Conservation (phyloP, 2,329 filamentous ascomycete species). For the Stachybotrys chlorohalonatus region DNA sequence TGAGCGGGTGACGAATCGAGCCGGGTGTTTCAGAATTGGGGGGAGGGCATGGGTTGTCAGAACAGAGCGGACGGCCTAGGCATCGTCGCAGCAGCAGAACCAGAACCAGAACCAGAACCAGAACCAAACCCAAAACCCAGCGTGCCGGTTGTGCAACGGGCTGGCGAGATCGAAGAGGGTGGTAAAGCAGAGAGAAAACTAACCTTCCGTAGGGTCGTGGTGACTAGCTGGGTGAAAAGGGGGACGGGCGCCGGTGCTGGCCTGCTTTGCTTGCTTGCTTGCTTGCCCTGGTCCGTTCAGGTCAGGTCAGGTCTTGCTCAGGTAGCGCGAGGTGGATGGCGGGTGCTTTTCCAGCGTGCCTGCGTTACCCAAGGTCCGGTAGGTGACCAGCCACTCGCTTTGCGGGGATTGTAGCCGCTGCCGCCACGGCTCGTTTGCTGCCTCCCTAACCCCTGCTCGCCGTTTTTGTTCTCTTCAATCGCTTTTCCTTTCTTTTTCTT, state of each 20-base stretch:
- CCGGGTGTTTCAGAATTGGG: neutral
- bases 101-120: neutral
- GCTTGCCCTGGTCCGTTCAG: neutral
- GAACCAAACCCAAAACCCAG: neutral
- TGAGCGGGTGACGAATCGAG: neutral
- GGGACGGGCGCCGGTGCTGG: neutral
- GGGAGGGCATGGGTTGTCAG: neutral
- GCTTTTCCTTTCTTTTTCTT: neutral
- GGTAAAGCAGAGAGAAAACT: neutral
- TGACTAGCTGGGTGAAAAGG: neutral
- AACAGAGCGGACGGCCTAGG: neutral
- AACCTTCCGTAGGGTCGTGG: neutral
- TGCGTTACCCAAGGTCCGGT: no score
- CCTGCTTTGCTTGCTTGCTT: no score
- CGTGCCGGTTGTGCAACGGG: neutral
- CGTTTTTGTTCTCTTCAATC: neutral
- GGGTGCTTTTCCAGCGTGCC: no score
- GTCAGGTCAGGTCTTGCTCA: neutral
- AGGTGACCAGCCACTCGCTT: neutral
- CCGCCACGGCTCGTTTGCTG: neutral
- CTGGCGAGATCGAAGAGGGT: neutral
- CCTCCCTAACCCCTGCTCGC: neutral
- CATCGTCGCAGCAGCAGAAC: neutral
- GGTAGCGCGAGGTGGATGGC: neutral
- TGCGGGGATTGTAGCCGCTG: neutral